Evolutionary conservation across 2,329 filamentous ascomycete species (phyloP).

Genomic region (Trichophyton simii): DNA sequence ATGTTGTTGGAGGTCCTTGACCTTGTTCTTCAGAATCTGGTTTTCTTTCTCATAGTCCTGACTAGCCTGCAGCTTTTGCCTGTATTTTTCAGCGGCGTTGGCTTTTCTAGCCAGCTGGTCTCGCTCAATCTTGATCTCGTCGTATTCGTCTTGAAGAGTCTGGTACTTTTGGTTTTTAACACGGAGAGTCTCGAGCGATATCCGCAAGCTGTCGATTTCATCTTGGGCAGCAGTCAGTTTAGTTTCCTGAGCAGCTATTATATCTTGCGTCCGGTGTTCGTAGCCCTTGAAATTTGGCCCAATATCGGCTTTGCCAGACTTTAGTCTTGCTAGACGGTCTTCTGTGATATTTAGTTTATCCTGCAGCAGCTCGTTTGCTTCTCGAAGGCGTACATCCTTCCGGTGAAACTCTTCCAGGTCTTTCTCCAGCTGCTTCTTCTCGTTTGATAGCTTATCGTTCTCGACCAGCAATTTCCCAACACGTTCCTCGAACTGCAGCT

Average conservation of each 20-base stretch:
- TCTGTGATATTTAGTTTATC: constrained; percentile 34
- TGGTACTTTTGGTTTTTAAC: constrained; percentile 35
- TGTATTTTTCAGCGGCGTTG: constrained; percentile 39
- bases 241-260: constrained; percentile 59
- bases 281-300: constrained; percentile 35
- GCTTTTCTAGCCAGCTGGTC: constrained; percentile 37
- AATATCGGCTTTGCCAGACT: constrained; percentile 35
- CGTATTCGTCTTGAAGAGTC: constrained; percentile 38
- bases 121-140: constrained; percentile 37
- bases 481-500: constrained; percentile 37
- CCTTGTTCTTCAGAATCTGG: constrained; percentile 33
- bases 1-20: constrained; percentile 36
- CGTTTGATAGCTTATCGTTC: constrained; percentile 46
- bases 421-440: constrained; percentile 39
- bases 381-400: constrained; percentile 44
- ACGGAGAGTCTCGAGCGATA: constrained; percentile 33
- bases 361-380: constrained; percentile 37
- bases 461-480: constrained; percentile 38
- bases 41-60: constrained; percentile 40
- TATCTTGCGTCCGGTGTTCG: constrained; percentile 45
- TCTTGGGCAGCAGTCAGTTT: constrained; percentile 45
- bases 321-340: constrained; percentile 42
- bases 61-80: constrained; percentile 37
- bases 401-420: constrained; percentile 44
- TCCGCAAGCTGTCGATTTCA: constrained; percentile 33